phyloP scores from a whole-genome alignment of 2,329 filamentous ascomycete genomes.

The Penicillium nordicum region DNA sequence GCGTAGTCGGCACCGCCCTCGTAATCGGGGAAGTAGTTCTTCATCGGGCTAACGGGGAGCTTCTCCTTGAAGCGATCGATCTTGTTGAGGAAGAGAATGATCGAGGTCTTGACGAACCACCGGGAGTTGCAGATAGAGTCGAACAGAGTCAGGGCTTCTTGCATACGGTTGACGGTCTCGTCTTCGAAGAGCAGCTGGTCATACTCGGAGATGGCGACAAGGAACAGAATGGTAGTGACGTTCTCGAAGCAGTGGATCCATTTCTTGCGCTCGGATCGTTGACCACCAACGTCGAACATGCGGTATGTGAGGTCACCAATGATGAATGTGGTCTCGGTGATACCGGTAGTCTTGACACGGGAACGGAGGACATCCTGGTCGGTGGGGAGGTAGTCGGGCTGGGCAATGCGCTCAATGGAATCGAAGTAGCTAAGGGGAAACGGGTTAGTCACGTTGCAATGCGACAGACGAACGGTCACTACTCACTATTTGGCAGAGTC shows the following conservation, averaged over 20 bases:
- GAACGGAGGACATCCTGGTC: slow-evolving; percentile 93
- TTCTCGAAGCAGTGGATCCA: slow-evolving; percentile 99
- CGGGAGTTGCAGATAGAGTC: slow-evolving; percentile 70
- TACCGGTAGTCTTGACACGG: slow-evolving; percentile 96
- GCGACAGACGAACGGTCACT: background rate
- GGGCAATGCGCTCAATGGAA: slow-evolving; percentile 84
- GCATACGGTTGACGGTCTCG: slow-evolving; percentile 82
- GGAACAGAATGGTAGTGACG: slow-evolving; percentile 92
- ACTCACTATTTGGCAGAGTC: slow-evolving; percentile 94
- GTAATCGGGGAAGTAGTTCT: slow-evolving; percentile 73
- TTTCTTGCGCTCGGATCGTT: slow-evolving; percentile 96
- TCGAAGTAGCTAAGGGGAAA: slow-evolving; percentile 79
- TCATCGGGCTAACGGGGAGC: slow-evolving; percentile 68
- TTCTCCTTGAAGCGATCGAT: slow-evolving; percentile 74
- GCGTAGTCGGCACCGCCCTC: slow-evolving; percentile 94
- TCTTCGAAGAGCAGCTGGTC: slow-evolving; percentile 95
- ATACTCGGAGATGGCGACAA: slow-evolving; percentile 96
- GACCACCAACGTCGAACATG: slow-evolving; percentile 96
- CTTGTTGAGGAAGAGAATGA: slow-evolving; percentile 73
- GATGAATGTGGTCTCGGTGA: slow-evolving; percentile 94
- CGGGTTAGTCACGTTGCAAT: slow-evolving; percentile 18
- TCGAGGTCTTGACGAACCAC: slow-evolving; percentile 70
- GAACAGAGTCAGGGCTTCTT: slow-evolving; percentile 67
- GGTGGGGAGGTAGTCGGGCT: slow-evolving; percentile 89
- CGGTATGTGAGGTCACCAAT: slow-evolving; percentile 92